Evolutionary conservation across 768 basidiomycete species (phyloP), one percentile per base, ranked within the genome.

Genomic region (Clitopilus passeckerianus): DNA sequence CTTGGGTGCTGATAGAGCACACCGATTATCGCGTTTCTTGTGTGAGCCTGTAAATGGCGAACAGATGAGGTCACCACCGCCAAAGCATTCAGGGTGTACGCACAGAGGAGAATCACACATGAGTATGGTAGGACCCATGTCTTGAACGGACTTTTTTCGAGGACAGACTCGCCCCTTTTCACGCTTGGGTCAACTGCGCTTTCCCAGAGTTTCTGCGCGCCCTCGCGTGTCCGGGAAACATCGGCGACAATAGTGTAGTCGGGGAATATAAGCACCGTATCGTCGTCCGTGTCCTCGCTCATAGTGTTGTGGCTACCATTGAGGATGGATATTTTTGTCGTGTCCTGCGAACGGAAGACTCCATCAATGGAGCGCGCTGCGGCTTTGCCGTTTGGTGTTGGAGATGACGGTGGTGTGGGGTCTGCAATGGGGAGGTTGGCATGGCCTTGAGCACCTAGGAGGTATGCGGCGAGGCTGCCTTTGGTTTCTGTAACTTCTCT

Each of bases 11-110:
- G 90, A 86, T 50, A 98, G 87, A 23, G 85, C 84, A 72, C 96
- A 99, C 61, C 93, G 85, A 69, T 95, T 95, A 74, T 98, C 96
- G 33, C 95, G 80, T 65, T 83, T 85, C 74, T 94, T 93, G 74
- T 98, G 96, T 1, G 95, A 97, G 71, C 95, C 93, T 95, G 67
- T 63, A 62, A 24, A 44, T 52, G 56, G 22, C 53, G 53, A 60
- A 58, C 64, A 37, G 34, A 60, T 50, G 46, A 50, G 46, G 18
- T 23, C 46, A 41, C 10, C 12, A 41, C 37, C 37, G 63, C 66
- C 58, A 69, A 55, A 41, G 58, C 16, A 53, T 53, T 20, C 15
- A 41, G 53, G 53, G 33, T 35, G 41, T 20, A 79, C 86, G 73
- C 71, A 93, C 95, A 99, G 24, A 99, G 77, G 18, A 98, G 74